Evolutionary conservation across 2,329 filamentous ascomycete species (phyloP), one percentile per base, ranked within the genome.

Genomic region (Niveomyces coronatus): DNA sequence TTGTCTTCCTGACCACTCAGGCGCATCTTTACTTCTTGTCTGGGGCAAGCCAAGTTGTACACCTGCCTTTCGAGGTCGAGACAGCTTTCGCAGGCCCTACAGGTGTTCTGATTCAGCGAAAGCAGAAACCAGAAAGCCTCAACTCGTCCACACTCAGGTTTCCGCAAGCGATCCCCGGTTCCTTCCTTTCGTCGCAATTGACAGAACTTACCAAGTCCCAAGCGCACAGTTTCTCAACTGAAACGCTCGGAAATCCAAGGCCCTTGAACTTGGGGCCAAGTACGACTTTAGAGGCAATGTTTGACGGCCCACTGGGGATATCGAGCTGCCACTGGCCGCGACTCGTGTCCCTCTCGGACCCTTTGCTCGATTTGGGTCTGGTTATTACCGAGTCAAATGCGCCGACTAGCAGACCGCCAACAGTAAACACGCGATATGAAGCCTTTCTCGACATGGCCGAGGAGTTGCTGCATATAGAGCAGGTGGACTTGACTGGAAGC

Each of bases 51-150:
- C 85, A 98, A 69, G 76, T 94, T 42, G 72, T 96, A 33, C 86
- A 94, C 56, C 76, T 98, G 53, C 89, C 89, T 2, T 98, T 98
- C 53, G 88, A 96, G 61, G 83, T 95, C 29, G 86, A 94, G 54
- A 77, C 77, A 37, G 87, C 85, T 20, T 85, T 88, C 56, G 78
- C 89, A 24, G 84, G 85, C 10, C 83, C 87, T 5, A 70, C 77
- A 22, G 91, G 91, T 18, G 71, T 96, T 35, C 72, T 98, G 15
- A 76, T 98, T 40, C 89, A 96, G 59, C 74, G 88, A 44, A 94
- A 82, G 54, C 67, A 79, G 29, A 69, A 67, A 41, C 55, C 63
- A 9, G 69, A 75, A 41, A 68, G 58, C 41, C 51, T 64, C 9
- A 61, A 64, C 3, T 62, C 73, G 5, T 62, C 74, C 16, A 68